phyloP scores from a whole-genome alignment of 2,329 filamentous ascomycete species.

The Volutella citrinella region DNA sequence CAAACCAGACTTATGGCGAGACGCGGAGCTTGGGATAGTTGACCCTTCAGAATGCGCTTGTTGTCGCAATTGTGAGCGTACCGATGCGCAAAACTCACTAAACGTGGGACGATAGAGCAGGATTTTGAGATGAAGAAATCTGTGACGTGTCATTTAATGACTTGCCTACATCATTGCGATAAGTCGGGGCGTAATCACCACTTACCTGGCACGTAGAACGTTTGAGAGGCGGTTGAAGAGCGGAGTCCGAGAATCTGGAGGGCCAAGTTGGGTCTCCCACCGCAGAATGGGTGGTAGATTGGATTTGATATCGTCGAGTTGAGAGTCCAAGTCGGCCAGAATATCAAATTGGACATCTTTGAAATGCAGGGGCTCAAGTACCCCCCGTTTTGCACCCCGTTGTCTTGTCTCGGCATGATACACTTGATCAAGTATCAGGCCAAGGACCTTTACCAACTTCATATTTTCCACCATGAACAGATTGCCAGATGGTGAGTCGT shows the following conservation, averaged over 20 bases:
- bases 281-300: neutral
- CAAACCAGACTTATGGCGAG: neutral
- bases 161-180: neutral
- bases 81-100: conserved; percentile 2
- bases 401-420: neutral
- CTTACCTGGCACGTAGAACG: conserved; percentile 4
- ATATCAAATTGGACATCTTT: neutral
- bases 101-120: conserved; percentile 5
- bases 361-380: too few species aligned
- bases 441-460: conserved; percentile 1
- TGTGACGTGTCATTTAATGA: too few species aligned
- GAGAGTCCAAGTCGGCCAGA: neutral
- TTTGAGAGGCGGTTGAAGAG: conserved; percentile 3
- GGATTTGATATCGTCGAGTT: neutral
- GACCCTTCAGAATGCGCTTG: too few species aligned
- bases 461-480: conserved; percentile 6
- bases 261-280: neutral
- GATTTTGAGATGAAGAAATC: conserved; percentile 5
- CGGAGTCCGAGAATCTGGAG: neutral
- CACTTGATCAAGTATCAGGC: conserved; percentile 3
- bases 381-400: too few species aligned
- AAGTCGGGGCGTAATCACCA: neutral
- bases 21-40: too few species aligned
- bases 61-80: neutral
- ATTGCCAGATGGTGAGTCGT: neutral